These are phyloP conservation scores for Penicillium brevicompactum DNA, from an alignment of 2,329 filamentous ascomycete genomes.

Conservation along the genomic window DNA sequence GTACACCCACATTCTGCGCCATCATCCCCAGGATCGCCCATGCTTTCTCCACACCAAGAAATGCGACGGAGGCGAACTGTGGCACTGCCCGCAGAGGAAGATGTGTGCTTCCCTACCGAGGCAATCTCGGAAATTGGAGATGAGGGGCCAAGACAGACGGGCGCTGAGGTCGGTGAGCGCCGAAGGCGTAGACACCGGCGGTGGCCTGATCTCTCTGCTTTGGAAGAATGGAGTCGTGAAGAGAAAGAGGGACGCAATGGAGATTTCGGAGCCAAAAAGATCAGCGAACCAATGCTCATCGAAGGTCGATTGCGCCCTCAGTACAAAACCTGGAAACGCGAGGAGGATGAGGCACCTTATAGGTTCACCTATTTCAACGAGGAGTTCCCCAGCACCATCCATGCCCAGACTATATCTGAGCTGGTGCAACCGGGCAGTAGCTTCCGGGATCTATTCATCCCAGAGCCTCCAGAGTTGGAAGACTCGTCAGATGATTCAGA, in stretches of 20 bases:
- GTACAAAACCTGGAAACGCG: conserved; percentile 78
- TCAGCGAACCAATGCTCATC: conserved; percentile 90
- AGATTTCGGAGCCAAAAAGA: conserved; percentile 81
- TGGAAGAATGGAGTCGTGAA: conserved; percentile 87
- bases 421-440: conserved; percentile 80
- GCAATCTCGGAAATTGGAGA: conserved; percentile 81
- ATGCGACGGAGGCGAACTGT: conserved; percentile 59
- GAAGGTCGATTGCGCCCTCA: conserved; percentile 84
- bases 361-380: conserved; percentile 99
- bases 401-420: conserved; percentile 93
- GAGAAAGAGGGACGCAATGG: conserved; percentile 88
- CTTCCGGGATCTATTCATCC: conserved; percentile 87
- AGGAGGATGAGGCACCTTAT: conserved; percentile 87
- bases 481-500: conserved; percentile 73
- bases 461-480: conserved; percentile 74
- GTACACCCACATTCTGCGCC: conserved; percentile 26
- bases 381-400: conserved; percentile 91
- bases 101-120: conserved; percentile 88
- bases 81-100: conserved; percentile 70
- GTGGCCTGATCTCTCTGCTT: conserved; percentile 81
- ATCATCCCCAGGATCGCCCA: conserved; percentile 42
- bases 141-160: conserved; percentile 59
- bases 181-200: conserved; percentile 66
- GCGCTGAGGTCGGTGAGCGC: conserved; percentile 43
- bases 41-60: conserved; percentile 37